Percentiles rank a stretch among this genome's conserved stretches.
These are phyloP conservation scores for Cylindrotheca fusiformis DNA, from an alignment of 108 stramenopile genomes.

Conservation along the genomic window DNA sequence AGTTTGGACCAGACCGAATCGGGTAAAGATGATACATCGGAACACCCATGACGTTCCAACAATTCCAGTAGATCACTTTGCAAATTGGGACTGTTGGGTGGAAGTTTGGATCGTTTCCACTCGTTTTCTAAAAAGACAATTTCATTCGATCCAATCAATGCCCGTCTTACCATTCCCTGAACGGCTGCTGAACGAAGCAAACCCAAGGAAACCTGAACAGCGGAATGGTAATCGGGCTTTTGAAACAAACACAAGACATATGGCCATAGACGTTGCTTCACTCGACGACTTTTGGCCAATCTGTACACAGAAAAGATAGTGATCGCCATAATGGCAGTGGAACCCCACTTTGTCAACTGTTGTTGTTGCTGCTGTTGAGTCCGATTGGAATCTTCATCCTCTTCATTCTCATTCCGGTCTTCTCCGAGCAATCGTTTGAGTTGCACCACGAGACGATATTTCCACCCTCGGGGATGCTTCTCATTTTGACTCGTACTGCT, in stretches of 20 bases:
- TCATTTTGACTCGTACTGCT: background rate
- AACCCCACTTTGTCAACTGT: background rate
- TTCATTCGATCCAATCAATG: slow-evolving; percentile 24
- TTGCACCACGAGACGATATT: background rate
- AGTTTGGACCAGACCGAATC: slow-evolving; percentile 45
- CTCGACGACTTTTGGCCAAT: background rate
- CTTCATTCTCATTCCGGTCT: background rate
- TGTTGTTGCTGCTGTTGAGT: background rate
- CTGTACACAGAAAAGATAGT: background rate
- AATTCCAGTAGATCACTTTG: slow-evolving; percentile 53
- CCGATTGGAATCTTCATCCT: background rate
- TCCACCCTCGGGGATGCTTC: background rate
- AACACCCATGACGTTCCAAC: slow-evolving; percentile 42
- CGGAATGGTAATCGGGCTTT: slow-evolving; percentile 16
- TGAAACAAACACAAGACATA: background rate
- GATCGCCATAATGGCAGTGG: background rate
- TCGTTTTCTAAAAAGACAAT: slow-evolving; percentile 17
- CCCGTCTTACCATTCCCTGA: slow-evolving; percentile 27
- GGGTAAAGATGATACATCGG: slow-evolving; percentile 53
- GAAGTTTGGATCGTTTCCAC: slow-evolving; percentile 66
- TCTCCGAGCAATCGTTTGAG: background rate
- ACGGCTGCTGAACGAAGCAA: slow-evolving; percentile 28
- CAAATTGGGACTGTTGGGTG: slow-evolving; percentile 43
- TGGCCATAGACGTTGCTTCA: background rate
- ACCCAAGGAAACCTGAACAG: slow-evolving; percentile 28